These are phyloP conservation scores for Phyllosticta ampelicida DNA, from an alignment of 2,329 filamentous ascomycete species.

Conservation along the genomic window DNA sequence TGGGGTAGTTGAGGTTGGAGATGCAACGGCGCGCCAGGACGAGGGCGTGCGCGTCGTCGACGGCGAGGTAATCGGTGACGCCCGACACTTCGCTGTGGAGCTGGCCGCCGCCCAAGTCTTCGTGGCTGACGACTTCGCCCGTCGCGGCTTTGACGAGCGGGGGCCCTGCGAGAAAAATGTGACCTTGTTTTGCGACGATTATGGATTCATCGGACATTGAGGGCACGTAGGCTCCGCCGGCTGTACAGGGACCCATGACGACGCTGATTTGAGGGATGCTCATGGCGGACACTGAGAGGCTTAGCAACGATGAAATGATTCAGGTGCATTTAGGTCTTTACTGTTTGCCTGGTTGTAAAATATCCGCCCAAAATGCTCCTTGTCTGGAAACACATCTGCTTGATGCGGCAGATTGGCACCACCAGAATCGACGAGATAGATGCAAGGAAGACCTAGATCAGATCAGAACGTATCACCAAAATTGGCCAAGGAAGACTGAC, in stretches of 20 bases:
- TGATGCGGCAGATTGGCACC: constrained; percentile 93
- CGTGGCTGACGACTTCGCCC: constrained; percentile 79
- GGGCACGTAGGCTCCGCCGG: constrained; percentile 89
- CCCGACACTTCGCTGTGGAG: constrained; percentile 86
- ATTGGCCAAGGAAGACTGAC: constrained; percentile 35
- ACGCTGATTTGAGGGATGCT: constrained; percentile 90
- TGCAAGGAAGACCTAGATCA: constrained; percentile 49
- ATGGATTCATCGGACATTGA: constrained; percentile 97
- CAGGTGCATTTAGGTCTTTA: constrained; percentile 7
- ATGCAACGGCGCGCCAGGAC: constrained; percentile 75
- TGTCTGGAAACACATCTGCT: constrained; percentile 89
- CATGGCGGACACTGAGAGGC: constrained; percentile 53
- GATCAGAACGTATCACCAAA: not conserved
- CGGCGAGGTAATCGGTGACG: constrained; percentile 89
- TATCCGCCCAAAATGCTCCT: constrained; percentile 90
- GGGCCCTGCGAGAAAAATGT: constrained; percentile 91
- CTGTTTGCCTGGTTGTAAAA: constrained; percentile 95
- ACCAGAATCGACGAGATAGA: constrained; percentile 93
- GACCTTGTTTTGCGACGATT: constrained; percentile 90
- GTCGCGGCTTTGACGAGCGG: constrained; percentile 94
- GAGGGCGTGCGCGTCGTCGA: constrained; percentile 86
- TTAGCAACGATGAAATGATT: not conserved
- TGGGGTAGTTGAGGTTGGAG: constrained; percentile 80
- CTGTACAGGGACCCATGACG: constrained; percentile 96
- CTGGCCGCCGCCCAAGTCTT: constrained; percentile 81